Conservation (phyloP, 2,329 filamentous ascomycete species). For the Botrytis sinoallii region DNA sequence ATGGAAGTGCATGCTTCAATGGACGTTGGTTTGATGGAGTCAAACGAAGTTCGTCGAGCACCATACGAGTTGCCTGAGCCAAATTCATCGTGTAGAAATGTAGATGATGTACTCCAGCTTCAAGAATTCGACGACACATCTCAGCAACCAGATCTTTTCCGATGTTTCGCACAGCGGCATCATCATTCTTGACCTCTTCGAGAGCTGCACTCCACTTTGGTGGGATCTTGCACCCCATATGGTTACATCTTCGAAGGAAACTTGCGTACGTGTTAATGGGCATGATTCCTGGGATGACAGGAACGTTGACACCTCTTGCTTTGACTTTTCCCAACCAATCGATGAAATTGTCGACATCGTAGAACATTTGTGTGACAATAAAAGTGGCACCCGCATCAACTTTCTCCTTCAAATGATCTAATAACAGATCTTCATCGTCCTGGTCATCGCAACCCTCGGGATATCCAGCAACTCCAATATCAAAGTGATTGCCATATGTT, state of each 20-base stretch:
- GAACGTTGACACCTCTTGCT: conserved; percentile 76
- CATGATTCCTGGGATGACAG: conserved; percentile 86
- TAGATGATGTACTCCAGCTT: conserved; percentile 78
- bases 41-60: conserved; percentile 84
- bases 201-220: conserved; percentile 75
- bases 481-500: conserved; percentile 84
- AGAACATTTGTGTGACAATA: conserved; percentile 99
- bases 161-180: conserved; percentile 84
- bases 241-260: conserved; percentile 84
- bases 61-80: conserved; percentile 87
- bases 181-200: conserved; percentile 95
- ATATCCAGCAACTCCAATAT: conserved; percentile 96
- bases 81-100: conserved; percentile 99
- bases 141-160: conserved; percentile 84
- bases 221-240: conserved; percentile 85
- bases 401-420: conserved; percentile 95
- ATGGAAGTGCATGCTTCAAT: conserved; percentile 85
- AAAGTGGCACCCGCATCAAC: conserved; percentile 91
- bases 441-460: conserved; percentile 95
- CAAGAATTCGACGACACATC: conserved; percentile 83
- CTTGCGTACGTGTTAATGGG: conserved; percentile 93
- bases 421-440: conserved; percentile 75
- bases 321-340: conserved; percentile 86
- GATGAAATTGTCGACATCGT: conserved; percentile 93
- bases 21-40: conserved; percentile 75